Evolutionary conservation across 176 grass and related monocot species (phyloP).

Genomic region (Bothriochloa decipiens): DNA sequence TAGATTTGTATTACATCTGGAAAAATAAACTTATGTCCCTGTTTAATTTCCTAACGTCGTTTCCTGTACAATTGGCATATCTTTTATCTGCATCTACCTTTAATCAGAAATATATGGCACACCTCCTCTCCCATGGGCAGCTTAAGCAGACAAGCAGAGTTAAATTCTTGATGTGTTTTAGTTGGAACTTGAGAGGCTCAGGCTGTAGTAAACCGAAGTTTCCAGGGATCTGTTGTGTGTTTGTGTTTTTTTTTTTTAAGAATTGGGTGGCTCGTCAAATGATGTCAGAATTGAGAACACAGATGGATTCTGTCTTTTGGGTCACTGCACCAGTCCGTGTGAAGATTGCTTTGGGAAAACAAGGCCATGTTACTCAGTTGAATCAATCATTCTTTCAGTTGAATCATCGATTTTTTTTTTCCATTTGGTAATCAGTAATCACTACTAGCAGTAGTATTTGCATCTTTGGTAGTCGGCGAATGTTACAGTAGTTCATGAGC

Average conservation of each 20-base stretch:
- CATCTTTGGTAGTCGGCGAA: neutral
- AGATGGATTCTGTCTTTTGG: neutral
- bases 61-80: neutral
- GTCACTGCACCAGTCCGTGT: neutral
- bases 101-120: slow-evolving; percentile 83
- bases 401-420: neutral
- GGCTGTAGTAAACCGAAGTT: neutral
- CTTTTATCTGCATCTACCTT: neutral
- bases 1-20: neutral
- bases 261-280: neutral
- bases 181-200: neutral
- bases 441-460: neutral
- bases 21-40: neutral
- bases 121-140: slow-evolving; percentile 78
- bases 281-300: too few species aligned
- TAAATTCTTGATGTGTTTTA: slow-evolving; percentile 22
- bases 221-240: neutral
- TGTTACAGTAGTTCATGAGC: neutral
- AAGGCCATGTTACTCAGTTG: neutral
- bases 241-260: too few species aligned
- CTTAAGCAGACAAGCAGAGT: slow-evolving; percentile 35
- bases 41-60: neutral
- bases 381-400: neutral
- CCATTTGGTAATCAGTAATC: neutral
- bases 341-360: neutral